phyloP scores from a whole-genome alignment of 768 basidiomycete genomes.

The Xanthoconium purpureum region DNA sequence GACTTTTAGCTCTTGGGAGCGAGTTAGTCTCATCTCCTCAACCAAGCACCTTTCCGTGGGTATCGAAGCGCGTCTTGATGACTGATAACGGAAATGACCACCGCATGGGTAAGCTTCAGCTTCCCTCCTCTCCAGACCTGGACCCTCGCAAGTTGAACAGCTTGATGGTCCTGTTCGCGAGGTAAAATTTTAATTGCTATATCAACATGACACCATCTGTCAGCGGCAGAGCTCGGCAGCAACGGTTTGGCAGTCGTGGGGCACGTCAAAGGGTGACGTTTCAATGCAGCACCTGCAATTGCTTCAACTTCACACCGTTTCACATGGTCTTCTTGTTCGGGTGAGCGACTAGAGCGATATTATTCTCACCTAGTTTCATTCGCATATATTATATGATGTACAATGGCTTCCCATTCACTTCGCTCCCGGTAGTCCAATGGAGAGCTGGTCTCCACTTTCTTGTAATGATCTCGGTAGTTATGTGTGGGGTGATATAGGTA shows the following conservation, averaged over 20 bases:
- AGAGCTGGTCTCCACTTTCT: background rate
- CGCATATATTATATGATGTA: background rate
- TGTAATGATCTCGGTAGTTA: background rate
- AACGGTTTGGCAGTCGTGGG: background rate
- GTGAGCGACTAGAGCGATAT: background rate
- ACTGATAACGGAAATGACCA: constrained; percentile 29
- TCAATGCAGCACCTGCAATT: background rate
- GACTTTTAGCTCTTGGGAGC: background rate
- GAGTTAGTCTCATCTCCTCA: background rate
- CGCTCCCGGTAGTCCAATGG: background rate
- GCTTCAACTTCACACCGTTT: background rate
- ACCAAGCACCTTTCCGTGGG: background rate
- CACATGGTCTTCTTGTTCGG: background rate
- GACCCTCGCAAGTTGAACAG: background rate
- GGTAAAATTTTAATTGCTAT: background rate
- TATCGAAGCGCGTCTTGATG: constrained; percentile 1
- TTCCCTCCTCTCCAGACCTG: background rate
- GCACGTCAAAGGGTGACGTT: background rate
- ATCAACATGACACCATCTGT: background rate
- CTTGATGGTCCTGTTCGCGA: background rate
- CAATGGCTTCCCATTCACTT: background rate
- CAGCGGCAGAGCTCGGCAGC: constrained; percentile 1
- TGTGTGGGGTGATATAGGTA: background rate
- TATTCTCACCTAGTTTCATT: background rate
- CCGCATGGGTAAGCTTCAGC: constrained; percentile 11